Percentiles rank a stretch among this genome's conserved stretches.
Evolutionary conservation across 352 stramenopile genomes (phyloP).

Genomic region (Pythium dissimile): DNA sequence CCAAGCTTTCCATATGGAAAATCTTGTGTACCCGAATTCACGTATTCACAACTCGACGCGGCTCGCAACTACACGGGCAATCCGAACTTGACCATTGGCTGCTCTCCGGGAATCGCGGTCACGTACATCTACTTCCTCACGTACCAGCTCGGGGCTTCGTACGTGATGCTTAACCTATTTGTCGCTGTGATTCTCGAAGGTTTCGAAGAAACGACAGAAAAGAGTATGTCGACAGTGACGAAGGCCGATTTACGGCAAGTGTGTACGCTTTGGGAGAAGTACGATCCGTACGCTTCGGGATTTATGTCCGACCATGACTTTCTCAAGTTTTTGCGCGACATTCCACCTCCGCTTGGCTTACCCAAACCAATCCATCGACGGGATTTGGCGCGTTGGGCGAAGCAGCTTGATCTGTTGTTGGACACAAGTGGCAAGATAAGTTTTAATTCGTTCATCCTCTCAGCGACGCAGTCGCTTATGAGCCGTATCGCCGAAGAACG

Average conservation of each 20-base stretch:
- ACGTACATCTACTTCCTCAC: conserved; percentile 69
- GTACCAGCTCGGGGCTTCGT: conserved; percentile 61
- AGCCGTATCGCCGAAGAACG: conserved; percentile 23
- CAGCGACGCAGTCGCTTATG: conserved; percentile 32
- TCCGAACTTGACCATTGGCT: conserved; percentile 35
- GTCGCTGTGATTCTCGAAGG: conserved; percentile 79
- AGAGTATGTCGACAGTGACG: conserved; percentile 31
- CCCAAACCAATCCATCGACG: conserved; percentile 19
- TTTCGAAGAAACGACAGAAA: conserved; percentile 59
- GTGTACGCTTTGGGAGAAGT: conserved; percentile 32
- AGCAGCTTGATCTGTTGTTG: conserved; percentile 28
- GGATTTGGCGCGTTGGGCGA: conserved; percentile 34
- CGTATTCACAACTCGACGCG: conserved; percentile 25
- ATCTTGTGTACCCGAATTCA: conserved; percentile 39
- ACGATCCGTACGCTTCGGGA: conserved; percentile 28
- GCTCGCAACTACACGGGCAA: conserved; percentile 25
- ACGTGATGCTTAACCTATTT: conserved; percentile 78
- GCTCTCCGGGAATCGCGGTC: conserved; percentile 28
- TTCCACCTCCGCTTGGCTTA: conserved; percentile 38
- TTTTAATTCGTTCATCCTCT: conserved; percentile 39
- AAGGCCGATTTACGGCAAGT: conserved; percentile 35
- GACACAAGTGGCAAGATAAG: conserved; percentile 27
- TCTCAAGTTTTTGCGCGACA: conserved; percentile 31
- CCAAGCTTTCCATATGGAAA: conserved; percentile 26
- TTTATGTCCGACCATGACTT: conserved; percentile 39